Base-by-base conservation (phyloP, 2,329 filamentous ascomycete genomes). In the Rhynchosporium secalis region DNA sequence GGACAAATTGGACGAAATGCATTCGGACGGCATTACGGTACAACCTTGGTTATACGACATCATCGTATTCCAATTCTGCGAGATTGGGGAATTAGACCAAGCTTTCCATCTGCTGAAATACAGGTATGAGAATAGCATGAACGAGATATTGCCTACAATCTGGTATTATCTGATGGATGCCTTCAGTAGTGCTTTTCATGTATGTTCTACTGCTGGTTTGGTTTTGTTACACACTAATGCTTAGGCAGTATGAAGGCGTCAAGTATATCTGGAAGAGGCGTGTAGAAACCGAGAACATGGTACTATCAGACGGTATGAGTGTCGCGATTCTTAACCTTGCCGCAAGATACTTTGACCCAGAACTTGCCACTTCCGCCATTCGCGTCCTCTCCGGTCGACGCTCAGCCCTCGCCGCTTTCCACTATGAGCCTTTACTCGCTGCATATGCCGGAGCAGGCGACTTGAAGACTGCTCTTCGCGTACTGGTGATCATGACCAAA, bases 371-470 rank as follows among this genome's bases (percentile, higher is more conserved):
- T 5, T 84, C 88, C 36, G 89, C 90, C 36, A 85, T 96, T 65
- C 81, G 86, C 29, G 76, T 87, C 58, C 80, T 94, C 20, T 81
- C 82, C 4, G 78, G 82, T 8, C 81, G 86, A 29, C 80, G 80
- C 13, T 81, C 83, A 1, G 79, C 82, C 46, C 79, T 92, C 43
- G 78, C 81, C 8, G 75, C 82, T 5, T 81, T 89, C 65, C 91
- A 97, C 72, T 96, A 95, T 75, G 92, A 96, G 74, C 82, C 88
- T 33, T 81, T 97, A 33, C 78, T 93, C 6, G 86, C 91, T 62
- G 83, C 89, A 3, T 91, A 96, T 71, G 79, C 86, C 10, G 74
- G 75, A 15, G 77, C 78, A 3, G 79, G 81, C 1, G 86, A 95
- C 66, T 71, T 94, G 7, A 76, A 78, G 29, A 84, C 86, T 31